These are phyloP conservation scores for Whalleya microplaca DNA, from an alignment of 2,329 filamentous ascomycete genomes.

Conservation along the genomic window DNA sequence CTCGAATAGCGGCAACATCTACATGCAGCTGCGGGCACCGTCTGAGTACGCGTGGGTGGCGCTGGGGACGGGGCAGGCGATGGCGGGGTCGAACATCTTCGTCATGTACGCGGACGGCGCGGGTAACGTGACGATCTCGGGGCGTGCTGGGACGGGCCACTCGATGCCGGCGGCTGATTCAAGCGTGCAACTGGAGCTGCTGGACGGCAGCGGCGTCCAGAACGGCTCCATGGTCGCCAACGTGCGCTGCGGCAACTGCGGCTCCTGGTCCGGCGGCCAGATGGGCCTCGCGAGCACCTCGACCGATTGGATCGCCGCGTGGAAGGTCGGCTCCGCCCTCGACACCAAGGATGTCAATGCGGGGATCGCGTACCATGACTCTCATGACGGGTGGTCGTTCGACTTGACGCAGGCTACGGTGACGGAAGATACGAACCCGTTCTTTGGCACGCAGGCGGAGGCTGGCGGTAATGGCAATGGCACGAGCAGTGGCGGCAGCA, in stretches of 20 bases:
- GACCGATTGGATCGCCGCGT: constrained; percentile 58
- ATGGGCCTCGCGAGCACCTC: constrained; percentile 47
- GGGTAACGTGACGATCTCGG: constrained; percentile 65
- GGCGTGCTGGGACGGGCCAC: constrained; percentile 54
- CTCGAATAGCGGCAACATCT: constrained; percentile 58
- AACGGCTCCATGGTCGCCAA: constrained; percentile 62
- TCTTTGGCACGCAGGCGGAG: constrained; percentile 34
- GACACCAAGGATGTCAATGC: constrained; percentile 46
- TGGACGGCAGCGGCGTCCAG: constrained; percentile 61
- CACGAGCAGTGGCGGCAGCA: too few species aligned
- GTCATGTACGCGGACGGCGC: constrained; percentile 62
- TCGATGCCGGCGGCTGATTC: constrained; percentile 51
- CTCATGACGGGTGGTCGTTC: constrained; percentile 47
- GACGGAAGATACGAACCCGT: constrained; percentile 56
- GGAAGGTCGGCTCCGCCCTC: constrained; percentile 52
- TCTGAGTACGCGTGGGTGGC: constrained; percentile 59
- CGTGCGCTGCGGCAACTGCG: constrained; percentile 58
- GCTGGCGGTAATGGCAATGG: not conserved
- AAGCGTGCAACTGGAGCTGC: constrained; percentile 51
- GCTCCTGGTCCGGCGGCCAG: constrained; percentile 47
- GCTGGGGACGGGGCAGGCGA: constrained; percentile 58
- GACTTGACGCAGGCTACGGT: constrained; percentile 54
- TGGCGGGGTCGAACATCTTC: constrained; percentile 64
- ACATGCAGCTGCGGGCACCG: constrained; percentile 63
- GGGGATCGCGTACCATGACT: constrained; percentile 52